Percentiles rank a stretch among this genome's conserved stretches.
phyloP scores from a whole-genome alignment of 225 moss, liverwort and hornwort species.

The Pseudoscleropodium purum region DNA sequence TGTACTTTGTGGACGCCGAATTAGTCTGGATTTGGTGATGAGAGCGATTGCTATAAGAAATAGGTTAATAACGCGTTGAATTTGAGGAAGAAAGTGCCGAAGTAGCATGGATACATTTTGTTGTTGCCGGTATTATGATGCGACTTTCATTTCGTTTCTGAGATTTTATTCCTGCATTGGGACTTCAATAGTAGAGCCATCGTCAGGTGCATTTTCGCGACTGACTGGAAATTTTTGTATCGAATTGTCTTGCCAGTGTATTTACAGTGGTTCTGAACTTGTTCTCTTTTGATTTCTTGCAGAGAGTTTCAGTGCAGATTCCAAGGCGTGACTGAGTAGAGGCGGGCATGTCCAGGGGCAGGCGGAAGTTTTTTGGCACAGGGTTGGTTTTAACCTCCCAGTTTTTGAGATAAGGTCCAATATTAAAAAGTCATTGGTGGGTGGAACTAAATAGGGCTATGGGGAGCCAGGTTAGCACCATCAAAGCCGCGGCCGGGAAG shows the following conservation, averaged over 20 bases:
- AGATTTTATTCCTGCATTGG: not conserved
- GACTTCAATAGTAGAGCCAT: not conserved
- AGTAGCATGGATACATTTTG: not conserved
- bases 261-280: not conserved
- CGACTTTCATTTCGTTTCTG: not conserved
- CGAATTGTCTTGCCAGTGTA: not conserved
- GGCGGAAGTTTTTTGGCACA: slow-evolving; percentile 16
- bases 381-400: slow-evolving; percentile 32
- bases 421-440: not conserved
- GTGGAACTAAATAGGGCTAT: slow-evolving; percentile 25
- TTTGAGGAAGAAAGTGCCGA: not conserved
- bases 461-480: slow-evolving; percentile 96
- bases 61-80: not conserved
- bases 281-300: not conserved
- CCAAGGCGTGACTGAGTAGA: slow-evolving; percentile 2
- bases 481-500: slow-evolving; percentile 76
- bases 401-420: slow-evolving; percentile 6
- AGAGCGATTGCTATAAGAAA: not conserved
- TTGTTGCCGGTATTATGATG: not conserved
- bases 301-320: not conserved
- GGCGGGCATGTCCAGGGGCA: slow-evolving; percentile 41
- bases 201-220: not conserved
- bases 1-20: not conserved
- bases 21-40: not conserved
- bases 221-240: not conserved